Base-by-base conservation (phyloP, 306 rosid species). In the Lathyrus sativus region DNA sequence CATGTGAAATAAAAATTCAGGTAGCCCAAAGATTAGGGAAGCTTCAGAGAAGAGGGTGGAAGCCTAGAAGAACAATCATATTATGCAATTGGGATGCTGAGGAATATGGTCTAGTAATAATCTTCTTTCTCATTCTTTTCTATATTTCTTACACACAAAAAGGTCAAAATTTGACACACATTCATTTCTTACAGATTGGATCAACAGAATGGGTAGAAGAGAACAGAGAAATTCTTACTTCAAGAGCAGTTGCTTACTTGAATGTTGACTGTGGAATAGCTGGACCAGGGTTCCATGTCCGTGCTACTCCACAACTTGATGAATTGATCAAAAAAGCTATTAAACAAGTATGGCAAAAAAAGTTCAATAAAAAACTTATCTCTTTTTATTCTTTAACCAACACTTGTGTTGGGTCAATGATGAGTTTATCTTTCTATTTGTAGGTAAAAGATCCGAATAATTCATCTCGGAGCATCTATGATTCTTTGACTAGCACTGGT, bases 161-260 rank as follows among this genome's bases (percentile, higher is more conserved):
- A 26, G 9, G 2, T 49, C 49, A 29, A 38, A 67, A 14, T 60
- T 51, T 79, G 42, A 74, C 57, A 24, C 26, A 50, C 35, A 29
- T 29, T 44, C 19, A 19, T 24, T 46, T 13, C 62, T 65, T 77
- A 24, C 84, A 89, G 92, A 67, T 81, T 64, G 92, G 96, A 78
- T 89, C 96, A 18, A 85, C 90, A 0, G 96, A 89, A 66, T 89
- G 96, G 92, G 88, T 86, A 6, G 96, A 89, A 78, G 96, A 89
- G 57, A 87, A 89, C 79, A 81, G 81, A 75, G 87, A 89, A 69
- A 39, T 85, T 78, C 87, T 87, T 22, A 81, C 90, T 81, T 85
- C 90, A 43, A 86, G 72, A 70, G 86, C 90, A 0, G 81, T 89
- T 72, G 92, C 92, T 41, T 89, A 87, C 82, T 77, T 89, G 84